Percentiles rank a stretch among this genome's conserved stretches.
Evolutionary conservation across 441 rosid species (phyloP).

Genomic region (Gossypium davidsonii): DNA sequence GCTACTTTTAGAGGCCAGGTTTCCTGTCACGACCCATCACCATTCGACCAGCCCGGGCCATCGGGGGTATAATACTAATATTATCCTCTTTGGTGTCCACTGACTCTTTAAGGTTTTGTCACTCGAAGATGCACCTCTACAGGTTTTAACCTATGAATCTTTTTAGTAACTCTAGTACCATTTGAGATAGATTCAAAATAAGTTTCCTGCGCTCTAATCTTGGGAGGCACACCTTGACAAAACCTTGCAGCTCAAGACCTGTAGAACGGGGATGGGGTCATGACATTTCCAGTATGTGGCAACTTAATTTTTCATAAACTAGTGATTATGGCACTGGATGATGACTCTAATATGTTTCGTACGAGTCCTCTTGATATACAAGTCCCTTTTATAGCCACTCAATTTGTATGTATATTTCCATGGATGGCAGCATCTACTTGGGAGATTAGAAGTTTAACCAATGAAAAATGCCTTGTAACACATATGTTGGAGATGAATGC

Average conservation of each 20-base stretch:
- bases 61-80: no score
- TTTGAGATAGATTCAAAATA: no score
- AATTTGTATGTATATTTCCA: conserved; percentile 7
- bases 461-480: conserved; percentile 69
- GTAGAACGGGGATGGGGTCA: no score
- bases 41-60: no score
- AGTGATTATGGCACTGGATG: not conserved
- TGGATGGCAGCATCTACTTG: conserved; percentile 80
- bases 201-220: no score
- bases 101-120: no score
- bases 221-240: no score
- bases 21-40: not conserved
- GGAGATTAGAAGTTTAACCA: conserved; percentile 75
- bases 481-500: conserved; percentile 81
- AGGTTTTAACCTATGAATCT: no score
- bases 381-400: not conserved
- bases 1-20: conserved; percentile 5
- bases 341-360: not conserved
- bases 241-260: no score
- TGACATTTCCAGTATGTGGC: not conserved
- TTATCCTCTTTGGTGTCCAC: no score
- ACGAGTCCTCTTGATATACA: not conserved
- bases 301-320: not conserved
- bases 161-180: no score
- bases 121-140: no score